A percentile compares a stretch with the other conserved stretches of the same genome.
These are phyloP conservation scores for Ophiostoma triangulosporum DNA, from an alignment of 2,329 filamentous ascomycete genomes.

Conservation along the genomic window DNA sequence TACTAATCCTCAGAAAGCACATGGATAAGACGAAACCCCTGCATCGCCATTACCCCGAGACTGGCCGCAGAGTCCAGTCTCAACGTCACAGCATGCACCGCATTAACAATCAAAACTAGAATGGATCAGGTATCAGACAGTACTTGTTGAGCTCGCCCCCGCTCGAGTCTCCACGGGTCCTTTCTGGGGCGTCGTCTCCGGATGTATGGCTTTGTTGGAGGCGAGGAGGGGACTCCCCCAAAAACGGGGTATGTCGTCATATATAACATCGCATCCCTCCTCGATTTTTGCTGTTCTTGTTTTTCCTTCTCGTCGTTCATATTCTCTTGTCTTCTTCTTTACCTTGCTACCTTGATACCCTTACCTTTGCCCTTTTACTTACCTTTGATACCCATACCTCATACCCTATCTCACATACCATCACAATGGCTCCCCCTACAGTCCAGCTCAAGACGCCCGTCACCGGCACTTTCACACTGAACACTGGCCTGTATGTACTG, in stretches of 20 bases:
- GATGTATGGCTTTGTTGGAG: not conserved
- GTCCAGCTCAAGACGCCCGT: slow-evolving; percentile 55
- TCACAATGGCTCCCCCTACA: slow-evolving; percentile 21
- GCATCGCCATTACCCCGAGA: too few species aligned
- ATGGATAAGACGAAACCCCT: too few species aligned
- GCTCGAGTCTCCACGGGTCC: not conserved
- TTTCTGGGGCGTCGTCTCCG: not conserved
- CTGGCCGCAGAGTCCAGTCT: too few species aligned
- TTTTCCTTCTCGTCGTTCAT: not conserved
- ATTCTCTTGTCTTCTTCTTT: not conserved
- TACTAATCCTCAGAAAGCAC: too few species aligned
- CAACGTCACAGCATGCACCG: too few species aligned
- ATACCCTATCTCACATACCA: not conserved
- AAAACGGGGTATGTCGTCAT: not conserved
- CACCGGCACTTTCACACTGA: slow-evolving; percentile 45
- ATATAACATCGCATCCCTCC: not conserved
- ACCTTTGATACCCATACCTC: not conserved
- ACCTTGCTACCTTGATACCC: too few species aligned
- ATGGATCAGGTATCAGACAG: too few species aligned
- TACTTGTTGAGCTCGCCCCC: slow-evolving; percentile 1
- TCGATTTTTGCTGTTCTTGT: not conserved
- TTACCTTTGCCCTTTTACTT: too few species aligned
- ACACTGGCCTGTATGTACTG: slow-evolving; percentile 43
- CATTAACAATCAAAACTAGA: too few species aligned
- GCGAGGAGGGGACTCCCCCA: not conserved